Percentiles rank a stretch among this genome's conserved stretches.
phyloP scores from a whole-genome alignment of 306 rosid genomes.

The Benincasa hispida region DNA sequence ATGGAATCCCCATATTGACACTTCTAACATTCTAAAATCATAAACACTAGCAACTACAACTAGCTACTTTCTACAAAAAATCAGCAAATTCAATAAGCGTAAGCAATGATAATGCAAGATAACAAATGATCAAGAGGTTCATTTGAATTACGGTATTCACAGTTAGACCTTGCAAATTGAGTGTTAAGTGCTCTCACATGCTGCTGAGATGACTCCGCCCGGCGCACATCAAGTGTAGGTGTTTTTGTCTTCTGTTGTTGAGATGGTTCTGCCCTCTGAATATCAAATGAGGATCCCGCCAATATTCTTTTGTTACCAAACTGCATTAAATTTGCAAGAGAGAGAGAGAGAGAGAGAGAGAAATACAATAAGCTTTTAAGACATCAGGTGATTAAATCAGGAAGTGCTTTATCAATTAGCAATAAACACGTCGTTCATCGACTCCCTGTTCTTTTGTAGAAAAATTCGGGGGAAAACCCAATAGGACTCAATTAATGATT shows the following conservation, averaged over 20 bases:
- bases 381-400: not conserved
- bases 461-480: not conserved
- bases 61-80: not conserved
- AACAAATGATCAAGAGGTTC: not conserved
- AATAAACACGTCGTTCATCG: not conserved
- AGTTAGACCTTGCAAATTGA: conserved; percentile 85
- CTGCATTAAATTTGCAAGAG: conserved; percentile 38
- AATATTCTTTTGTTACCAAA: conserved; percentile 66
- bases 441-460: not conserved
- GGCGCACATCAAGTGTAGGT: conserved; percentile 44
- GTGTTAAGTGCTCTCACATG: conserved; percentile 99
- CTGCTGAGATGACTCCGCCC: conserved; percentile 77
- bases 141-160: conserved; percentile 8
- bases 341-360: not conserved
- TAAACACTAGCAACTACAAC: not conserved
- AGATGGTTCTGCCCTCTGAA: conserved; percentile 68
- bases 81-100: not conserved
- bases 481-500: not conserved
- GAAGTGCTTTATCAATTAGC: not conserved
- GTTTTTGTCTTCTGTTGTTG: conserved; percentile 27
- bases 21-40: not conserved
- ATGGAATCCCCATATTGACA: not conserved
- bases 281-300: conserved; percentile 60
- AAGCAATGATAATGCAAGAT: not conserved
- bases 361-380: not conserved